Conservation (phyloP, 768 basidiomycete genomes). For the Termitomyces eurrhizus region DNA sequence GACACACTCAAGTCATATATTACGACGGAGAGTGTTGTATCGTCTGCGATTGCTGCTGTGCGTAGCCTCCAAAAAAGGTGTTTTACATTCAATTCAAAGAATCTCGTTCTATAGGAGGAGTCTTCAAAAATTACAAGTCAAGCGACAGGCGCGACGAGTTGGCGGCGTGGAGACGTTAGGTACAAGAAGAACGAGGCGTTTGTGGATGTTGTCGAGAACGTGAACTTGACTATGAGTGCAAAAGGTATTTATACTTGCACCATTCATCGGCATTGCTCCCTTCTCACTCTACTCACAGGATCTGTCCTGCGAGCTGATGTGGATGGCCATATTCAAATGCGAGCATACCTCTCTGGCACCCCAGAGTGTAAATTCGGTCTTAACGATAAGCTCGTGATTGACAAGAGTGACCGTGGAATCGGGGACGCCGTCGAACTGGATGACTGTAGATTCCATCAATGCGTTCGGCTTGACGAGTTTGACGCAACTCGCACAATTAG, state of each 20-base stretch:
- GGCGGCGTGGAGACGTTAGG: conserved; percentile 93
- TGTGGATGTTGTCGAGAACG: conserved; percentile 97
- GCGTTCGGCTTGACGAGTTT: conserved; percentile 92
- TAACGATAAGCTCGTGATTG: conserved; percentile 97
- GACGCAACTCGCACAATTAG: conserved; percentile 92
- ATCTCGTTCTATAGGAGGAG: conserved; percentile 64
- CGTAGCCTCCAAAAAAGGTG: conserved; percentile 18
- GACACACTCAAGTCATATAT: conserved; percentile 98
- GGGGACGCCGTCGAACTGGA: conserved; percentile 91
- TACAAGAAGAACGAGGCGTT: conserved; percentile 99
- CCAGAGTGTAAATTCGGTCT: conserved; percentile 99
- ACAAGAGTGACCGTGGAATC: conserved; percentile 68
- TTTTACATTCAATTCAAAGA: background rate
- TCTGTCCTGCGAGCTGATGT: conserved; percentile 93
- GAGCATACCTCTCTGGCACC: conserved; percentile 93
- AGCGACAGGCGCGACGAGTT: conserved; percentile 95
- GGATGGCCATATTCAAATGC: conserved; percentile 97
- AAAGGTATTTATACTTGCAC: conserved; percentile 57
- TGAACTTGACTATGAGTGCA: conserved; percentile 96
- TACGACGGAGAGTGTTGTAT: conserved; percentile 94
- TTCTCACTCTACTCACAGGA: conserved; percentile 40
- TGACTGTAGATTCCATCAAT: conserved; percentile 98
- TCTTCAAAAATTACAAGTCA: conserved; percentile 96
- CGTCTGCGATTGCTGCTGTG: conserved; percentile 79
- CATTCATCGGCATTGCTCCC: background rate